These are phyloP conservation scores for Ricinus communis DNA, from an alignment of 345 rosid species.

Conservation along the genomic window DNA sequence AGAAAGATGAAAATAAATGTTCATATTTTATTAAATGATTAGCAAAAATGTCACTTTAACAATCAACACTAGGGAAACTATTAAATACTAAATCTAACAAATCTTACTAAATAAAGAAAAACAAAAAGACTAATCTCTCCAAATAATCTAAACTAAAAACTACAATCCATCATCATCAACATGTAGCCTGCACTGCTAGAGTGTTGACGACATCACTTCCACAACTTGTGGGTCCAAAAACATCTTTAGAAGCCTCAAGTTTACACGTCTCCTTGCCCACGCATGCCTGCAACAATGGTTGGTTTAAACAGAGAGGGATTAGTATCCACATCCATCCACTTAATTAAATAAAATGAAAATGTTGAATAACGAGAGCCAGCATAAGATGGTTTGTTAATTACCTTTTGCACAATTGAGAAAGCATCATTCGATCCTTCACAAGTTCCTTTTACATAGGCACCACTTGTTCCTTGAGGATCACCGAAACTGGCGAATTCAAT, in stretches of 20 bases:
- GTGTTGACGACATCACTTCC: neutral
- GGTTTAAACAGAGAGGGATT: neutral
- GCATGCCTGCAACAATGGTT: constrained; percentile 9
- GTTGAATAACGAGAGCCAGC: too few species aligned
- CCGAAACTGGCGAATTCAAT: constrained; percentile 20
- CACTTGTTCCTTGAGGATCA: constrained; percentile 11
- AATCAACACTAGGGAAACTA: too few species aligned
- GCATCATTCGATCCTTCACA: neutral
- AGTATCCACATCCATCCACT: neutral
- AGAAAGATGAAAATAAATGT: too few species aligned
- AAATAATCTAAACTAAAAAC: too few species aligned
- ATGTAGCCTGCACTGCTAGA: constrained; percentile 1
- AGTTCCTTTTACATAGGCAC: constrained; percentile 2
- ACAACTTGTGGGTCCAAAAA: constrained; percentile 11
- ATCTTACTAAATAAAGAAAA: neutral
- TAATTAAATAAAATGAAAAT: too few species aligned
- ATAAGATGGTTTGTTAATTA: neutral
- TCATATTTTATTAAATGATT: too few species aligned
- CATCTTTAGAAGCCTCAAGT: constrained; percentile 1
- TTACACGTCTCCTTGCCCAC: constrained; percentile 11
- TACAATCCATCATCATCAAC: neutral
- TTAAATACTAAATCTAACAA: neutral
- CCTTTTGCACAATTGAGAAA: neutral
- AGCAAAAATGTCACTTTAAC: too few species aligned
- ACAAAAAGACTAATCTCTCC: too few species aligned